These are phyloP conservation scores for Hymenochaete sp. DNA, from an alignment of 1,284 basidiomycete genomes.

Conservation along the genomic window DNA sequence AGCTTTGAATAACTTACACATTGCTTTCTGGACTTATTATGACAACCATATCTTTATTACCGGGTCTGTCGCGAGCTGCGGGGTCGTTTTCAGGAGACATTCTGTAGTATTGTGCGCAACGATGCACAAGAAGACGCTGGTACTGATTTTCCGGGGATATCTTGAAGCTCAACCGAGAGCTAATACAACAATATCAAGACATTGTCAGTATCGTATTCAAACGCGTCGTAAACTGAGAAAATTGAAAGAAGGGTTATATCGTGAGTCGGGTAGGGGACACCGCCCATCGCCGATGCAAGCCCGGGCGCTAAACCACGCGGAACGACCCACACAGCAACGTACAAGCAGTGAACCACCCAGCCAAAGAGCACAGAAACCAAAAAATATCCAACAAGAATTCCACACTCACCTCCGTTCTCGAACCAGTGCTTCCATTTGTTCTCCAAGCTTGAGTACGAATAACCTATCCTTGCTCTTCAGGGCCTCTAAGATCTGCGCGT, in stretches of 20 bases:
- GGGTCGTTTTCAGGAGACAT: slow-evolving; percentile 58
- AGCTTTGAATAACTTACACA: slow-evolving; percentile 46
- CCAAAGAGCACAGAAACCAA: neutral
- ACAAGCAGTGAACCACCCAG: neutral
- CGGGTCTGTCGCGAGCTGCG: slow-evolving; percentile 50
- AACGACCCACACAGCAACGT: no score
- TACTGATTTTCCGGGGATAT: slow-evolving; percentile 63
- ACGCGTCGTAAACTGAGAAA: no score
- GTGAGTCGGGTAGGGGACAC: no score
- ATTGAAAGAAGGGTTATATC: no score
- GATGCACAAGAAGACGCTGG: slow-evolving; percentile 73
- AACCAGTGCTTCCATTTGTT: slow-evolving; percentile 71
- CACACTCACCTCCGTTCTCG: slow-evolving; percentile 54
- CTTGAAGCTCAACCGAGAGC: slow-evolving; percentile 43
- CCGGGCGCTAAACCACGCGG: no score
- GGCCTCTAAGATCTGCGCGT: slow-evolving; percentile 73
- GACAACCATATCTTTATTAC: slow-evolving; percentile 46
- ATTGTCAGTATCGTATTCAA: neutral
- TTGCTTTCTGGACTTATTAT: slow-evolving; percentile 50
- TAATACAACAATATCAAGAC: slow-evolving; percentile 24
- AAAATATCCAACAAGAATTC: slow-evolving; percentile 1
- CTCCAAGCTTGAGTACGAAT: slow-evolving; percentile 75
- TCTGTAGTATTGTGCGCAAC: slow-evolving; percentile 72
- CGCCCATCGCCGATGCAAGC: no score
- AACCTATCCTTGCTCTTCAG: slow-evolving; percentile 76